phyloP scores from a whole-genome alignment of 192 early-diverging fungal genomes.

The Coemansia sp. region DNA sequence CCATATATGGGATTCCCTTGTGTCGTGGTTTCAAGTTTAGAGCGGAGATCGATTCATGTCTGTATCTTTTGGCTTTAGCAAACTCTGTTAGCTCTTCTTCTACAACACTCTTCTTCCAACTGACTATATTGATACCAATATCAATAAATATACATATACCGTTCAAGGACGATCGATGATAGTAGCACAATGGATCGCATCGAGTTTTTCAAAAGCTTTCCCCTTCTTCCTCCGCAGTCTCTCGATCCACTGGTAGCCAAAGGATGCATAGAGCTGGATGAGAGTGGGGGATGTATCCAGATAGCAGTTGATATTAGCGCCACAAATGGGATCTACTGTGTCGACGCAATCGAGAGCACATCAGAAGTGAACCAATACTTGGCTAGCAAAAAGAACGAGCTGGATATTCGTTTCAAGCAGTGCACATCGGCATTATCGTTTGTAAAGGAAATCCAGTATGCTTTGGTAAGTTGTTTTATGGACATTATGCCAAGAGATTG shows the following conservation, averaged over 20 bases:
- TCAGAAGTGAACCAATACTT: constrained; percentile 20
- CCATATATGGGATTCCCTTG: constrained; percentile 1
- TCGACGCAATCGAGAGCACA: constrained; percentile 35
- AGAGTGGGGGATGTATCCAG: constrained; percentile 18
- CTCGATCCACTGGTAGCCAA: constrained; percentile 38
- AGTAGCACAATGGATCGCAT: constrained; percentile 31
- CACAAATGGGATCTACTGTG: constrained; percentile 20
- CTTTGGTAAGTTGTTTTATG: constrained; percentile 26
- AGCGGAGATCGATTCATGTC: too few relatives aligned
- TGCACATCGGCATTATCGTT: constrained; percentile 44
- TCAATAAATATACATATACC: neutral
- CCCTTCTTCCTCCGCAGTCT: constrained; percentile 34
- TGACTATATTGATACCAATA: neutral
- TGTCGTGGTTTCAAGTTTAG: neutral
- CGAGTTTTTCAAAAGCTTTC: constrained; percentile 45
- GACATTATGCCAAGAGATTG: too few relatives aligned
- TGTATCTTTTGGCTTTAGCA: too few relatives aligned
- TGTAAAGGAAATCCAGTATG: constrained; percentile 40
- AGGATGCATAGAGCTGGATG: constrained; percentile 33
- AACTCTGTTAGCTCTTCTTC: neutral
- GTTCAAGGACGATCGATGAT: neutral
- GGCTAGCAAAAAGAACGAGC: constrained; percentile 10
- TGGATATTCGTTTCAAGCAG: constrained; percentile 38
- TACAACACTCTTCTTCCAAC: neutral
- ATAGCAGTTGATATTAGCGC: constrained; percentile 23